Percentiles rank a stretch among this genome's conserved stretches.
These are phyloP conservation scores for Nectriaceae sp. DNA, from an alignment of 2,329 filamentous ascomycete genomes.

Conservation along the genomic window DNA sequence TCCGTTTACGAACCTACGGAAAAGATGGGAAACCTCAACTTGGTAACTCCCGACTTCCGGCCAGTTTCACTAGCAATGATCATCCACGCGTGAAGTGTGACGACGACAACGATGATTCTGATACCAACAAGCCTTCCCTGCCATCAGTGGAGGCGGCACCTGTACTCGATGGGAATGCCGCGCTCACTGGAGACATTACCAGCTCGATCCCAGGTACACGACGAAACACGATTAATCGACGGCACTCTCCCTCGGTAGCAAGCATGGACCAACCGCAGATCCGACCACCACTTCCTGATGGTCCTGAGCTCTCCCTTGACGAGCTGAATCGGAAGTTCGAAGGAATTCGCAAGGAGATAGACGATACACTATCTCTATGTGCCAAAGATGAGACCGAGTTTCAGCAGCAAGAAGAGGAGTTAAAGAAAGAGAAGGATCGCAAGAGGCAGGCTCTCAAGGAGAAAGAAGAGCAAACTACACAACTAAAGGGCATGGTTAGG, in stretches of 20 bases:
- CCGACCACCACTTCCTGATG: slow-evolving; percentile 48
- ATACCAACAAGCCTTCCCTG: slow-evolving; percentile 51
- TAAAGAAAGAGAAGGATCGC: slow-evolving; percentile 77
- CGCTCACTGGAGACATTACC: slow-evolving; percentile 62
- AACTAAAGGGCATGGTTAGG: slow-evolving; percentile 78
- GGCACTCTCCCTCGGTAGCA: slow-evolving; percentile 72
- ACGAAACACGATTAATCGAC: slow-evolving; percentile 66
- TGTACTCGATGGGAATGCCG: slow-evolving; percentile 60
- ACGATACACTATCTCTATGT: slow-evolving; percentile 72
- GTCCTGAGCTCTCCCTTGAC: slow-evolving; percentile 68
- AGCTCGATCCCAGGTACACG: slow-evolving; percentile 48
- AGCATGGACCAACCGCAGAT: slow-evolving; percentile 52
- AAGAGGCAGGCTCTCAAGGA: slow-evolving; percentile 79
- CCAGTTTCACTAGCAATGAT: slow-evolving; percentile 57
- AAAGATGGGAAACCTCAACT: slow-evolving; percentile 64
- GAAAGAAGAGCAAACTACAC: slow-evolving; percentile 87
- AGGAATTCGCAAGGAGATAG: slow-evolving; percentile 77
- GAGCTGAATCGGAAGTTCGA: slow-evolving; percentile 83
- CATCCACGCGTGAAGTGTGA: slow-evolving; percentile 39
- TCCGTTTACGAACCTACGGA: slow-evolving; percentile 78
- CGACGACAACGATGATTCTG: slow-evolving; percentile 47
- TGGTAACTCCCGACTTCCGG: slow-evolving; percentile 56
- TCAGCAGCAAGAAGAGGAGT: slow-evolving; percentile 62
- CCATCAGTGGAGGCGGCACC: slow-evolving; percentile 63
- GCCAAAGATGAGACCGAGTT: slow-evolving; percentile 73